Conservation (phyloP, 768 basidiomycete species). For the Fomitopsis serialis region DNA sequence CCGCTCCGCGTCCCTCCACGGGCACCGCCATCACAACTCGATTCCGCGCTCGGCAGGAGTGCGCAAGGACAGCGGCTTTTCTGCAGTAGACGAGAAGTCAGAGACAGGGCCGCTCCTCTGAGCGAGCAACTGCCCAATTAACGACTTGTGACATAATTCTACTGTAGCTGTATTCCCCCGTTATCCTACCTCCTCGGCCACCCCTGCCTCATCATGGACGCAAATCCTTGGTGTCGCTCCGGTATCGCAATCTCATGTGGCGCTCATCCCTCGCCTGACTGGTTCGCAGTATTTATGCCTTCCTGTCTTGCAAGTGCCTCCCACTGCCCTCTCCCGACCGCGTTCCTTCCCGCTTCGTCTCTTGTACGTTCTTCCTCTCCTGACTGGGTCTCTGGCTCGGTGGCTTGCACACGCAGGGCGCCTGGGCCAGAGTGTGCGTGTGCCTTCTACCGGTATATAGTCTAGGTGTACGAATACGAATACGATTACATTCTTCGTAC, state of each 20-base stretch:
- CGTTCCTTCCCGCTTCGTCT: neutral
- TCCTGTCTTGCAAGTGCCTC: neutral
- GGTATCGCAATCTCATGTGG: neutral
- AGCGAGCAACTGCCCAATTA: neutral
- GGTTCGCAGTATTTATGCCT: constrained; percentile 5
- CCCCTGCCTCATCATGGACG: neutral
- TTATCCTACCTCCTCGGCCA: neutral
- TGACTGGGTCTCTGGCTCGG: neutral
- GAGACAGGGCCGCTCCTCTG: neutral
- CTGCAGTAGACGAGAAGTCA: constrained; percentile 1
- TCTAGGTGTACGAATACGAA: neutral
- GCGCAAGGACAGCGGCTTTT: neutral
- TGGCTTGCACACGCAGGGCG: neutral
- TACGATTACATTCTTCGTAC: neutral
- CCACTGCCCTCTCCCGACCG: neutral
- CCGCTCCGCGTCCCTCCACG: constrained; percentile 15
- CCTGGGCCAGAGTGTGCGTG: neutral
- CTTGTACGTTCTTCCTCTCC: neutral
- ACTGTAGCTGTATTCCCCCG: neutral
- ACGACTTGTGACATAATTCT: neutral
- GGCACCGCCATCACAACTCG: constrained; percentile 22
- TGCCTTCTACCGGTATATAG: neutral
- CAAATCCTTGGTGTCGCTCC: neutral
- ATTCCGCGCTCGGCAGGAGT: constrained; percentile 15
- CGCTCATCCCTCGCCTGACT: neutral